Percentiles rank a stretch among this genome's conserved stretches.
These are phyloP conservation scores for Lanmaoa pseudosensibilis DNA, from an alignment of 768 basidiomycete genomes.

Conservation along the genomic window DNA sequence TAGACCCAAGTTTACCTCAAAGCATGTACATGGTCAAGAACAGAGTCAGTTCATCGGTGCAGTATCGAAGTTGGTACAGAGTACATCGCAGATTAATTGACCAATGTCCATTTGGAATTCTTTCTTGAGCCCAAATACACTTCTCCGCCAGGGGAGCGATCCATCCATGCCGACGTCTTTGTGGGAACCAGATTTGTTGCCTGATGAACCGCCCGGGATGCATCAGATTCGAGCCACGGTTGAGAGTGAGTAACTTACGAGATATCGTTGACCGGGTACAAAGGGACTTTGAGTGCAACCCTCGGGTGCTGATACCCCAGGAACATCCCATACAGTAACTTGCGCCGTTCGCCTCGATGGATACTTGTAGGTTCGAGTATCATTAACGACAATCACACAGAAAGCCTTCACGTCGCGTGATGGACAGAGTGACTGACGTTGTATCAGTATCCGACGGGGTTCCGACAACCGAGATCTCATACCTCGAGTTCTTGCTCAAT, in stretches of 20 bases:
- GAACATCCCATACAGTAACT: conserved; percentile 82
- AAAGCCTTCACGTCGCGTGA: conserved; percentile 75
- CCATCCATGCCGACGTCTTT: conserved; percentile 72
- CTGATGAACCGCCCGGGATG: conserved; percentile 1
- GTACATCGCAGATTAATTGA: conserved; percentile 9
- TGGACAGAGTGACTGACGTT: conserved; percentile 57
- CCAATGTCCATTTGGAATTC: conserved; percentile 60
- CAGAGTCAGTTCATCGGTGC: not conserved
- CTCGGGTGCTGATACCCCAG: conserved; percentile 50
- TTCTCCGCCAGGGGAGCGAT: conserved; percentile 53
- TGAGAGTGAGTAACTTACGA: conserved; percentile 43
- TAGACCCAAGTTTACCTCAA: no score
- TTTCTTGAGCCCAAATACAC: conserved; percentile 69
- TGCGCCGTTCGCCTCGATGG: conserved; percentile 63
- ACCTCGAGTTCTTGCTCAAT: conserved; percentile 78
- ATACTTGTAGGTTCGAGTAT: conserved; percentile 53
- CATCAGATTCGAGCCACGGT: not conserved
- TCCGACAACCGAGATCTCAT: conserved; percentile 19
- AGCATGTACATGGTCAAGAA: not conserved
- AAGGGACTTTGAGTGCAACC: conserved; percentile 51
- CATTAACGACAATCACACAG: conserved; percentile 67
- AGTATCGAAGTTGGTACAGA: not conserved
- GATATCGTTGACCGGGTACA: conserved; percentile 61
- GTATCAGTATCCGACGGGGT: conserved; percentile 3
- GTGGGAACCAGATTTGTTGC: conserved; percentile 72